Evolutionary conservation across 1,284 basidiomycete genomes (phyloP).

Genomic region (Ceratobasidium sp.): DNA sequence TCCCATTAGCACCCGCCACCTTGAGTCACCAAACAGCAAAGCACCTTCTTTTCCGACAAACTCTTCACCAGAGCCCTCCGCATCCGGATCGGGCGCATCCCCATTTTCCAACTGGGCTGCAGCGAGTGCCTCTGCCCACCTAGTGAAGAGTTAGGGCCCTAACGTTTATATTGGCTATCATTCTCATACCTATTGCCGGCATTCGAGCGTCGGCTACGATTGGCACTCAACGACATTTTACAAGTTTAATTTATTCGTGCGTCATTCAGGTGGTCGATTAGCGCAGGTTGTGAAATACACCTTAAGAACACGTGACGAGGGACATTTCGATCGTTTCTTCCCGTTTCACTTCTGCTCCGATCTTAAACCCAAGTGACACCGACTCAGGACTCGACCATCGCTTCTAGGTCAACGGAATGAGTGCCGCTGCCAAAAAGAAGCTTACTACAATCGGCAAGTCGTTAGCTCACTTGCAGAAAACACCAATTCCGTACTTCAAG

Average conservation of each 20-base stretch:
- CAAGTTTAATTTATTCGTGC: no score
- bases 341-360: background rate
- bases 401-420: background rate
- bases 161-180: background rate
- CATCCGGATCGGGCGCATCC: conserved; percentile 13
- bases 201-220: conserved; percentile 24
- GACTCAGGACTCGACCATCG: background rate
- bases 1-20: background rate
- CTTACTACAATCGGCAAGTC: conserved; percentile 36
- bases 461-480: conserved; percentile 54
- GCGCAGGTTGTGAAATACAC: background rate
- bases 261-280: no score
- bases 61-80: conserved; percentile 59
- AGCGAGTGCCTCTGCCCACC: conserved; percentile 33
- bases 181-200: conserved; percentile 20
- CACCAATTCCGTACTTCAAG: conserved; percentile 61
- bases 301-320: no score
- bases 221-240: conserved; percentile 27
- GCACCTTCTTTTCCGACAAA: conserved; percentile 66
- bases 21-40: conserved; percentile 43
- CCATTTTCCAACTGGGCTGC: conserved; percentile 24
- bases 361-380: background rate
- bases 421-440: background rate
- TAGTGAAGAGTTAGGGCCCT: background rate
- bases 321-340: no score